Percentiles rank a stretch among this genome's conserved stretches.
phyloP scores from a whole-genome alignment of 257 asterid species.

The Eucommia ulmoides region DNA sequence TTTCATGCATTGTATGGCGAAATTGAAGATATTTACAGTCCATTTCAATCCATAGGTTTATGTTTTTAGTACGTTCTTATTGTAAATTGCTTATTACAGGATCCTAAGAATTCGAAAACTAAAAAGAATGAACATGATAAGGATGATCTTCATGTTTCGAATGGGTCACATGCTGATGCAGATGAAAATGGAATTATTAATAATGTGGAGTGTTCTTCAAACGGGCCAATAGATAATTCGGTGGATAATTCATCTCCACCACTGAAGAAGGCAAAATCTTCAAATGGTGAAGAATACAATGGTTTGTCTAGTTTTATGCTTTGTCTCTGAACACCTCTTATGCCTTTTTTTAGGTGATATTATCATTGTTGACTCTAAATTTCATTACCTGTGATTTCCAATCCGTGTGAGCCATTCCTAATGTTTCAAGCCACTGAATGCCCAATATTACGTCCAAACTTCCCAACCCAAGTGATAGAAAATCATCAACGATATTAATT shows the following conservation, averaged over 20 bases:
- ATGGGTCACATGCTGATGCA: conserved; percentile 25
- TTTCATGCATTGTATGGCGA: too few relatives aligned
- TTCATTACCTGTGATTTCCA: too few relatives aligned
- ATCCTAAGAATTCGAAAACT: conserved; percentile 23
- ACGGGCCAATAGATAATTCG: conserved; percentile 14
- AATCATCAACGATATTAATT: too few relatives aligned
- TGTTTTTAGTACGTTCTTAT: too few relatives aligned
- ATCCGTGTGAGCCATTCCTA: too few relatives aligned
- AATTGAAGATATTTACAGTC: too few relatives aligned
- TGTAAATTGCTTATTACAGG: conserved; percentile 27
- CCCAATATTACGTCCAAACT: too few relatives aligned
- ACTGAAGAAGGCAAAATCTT: conserved; percentile 63
- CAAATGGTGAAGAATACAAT: conserved; percentile 19
- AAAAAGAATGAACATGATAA: conserved; percentile 22
- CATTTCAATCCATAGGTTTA: too few relatives aligned
- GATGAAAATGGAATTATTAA: conserved; percentile 26
- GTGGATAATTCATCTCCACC: conserved; percentile 44
- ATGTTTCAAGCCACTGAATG: too few relatives aligned
- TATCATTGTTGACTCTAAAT: too few relatives aligned
- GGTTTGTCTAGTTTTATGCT: conserved; percentile 25
- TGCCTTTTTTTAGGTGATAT: conserved; percentile 5
- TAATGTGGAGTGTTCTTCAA: conserved; percentile 16
- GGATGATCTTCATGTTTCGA: conserved; percentile 22
- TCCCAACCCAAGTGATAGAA: too few relatives aligned
- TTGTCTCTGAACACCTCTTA: conserved; percentile 2